Evolutionary conservation across 495 filamentous ascomycete species (phyloP).

Genomic region (Neurospora sp.): DNA sequence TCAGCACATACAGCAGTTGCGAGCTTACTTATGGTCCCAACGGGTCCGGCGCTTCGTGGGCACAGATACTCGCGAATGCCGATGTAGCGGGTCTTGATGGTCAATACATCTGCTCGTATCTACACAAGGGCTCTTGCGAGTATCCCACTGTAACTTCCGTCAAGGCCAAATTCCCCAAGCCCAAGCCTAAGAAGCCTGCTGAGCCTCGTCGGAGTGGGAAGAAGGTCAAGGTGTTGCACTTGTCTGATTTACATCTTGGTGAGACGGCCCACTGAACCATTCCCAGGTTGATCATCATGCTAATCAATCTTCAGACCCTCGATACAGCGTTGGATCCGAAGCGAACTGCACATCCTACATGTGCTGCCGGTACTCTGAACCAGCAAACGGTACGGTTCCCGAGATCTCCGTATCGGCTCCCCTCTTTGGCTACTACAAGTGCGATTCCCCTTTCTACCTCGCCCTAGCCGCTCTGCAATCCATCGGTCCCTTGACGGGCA

Average conservation of each 20-base stretch:
- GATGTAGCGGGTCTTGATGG: constrained; percentile 48
- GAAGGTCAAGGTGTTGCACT: constrained; percentile 48
- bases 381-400: constrained; percentile 4
- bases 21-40: constrained; percentile 33
- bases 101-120: constrained; percentile 45
- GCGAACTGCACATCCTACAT: constrained; percentile 44
- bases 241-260: constrained; percentile 49
- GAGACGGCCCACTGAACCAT: neutral
- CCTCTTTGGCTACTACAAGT: constrained; percentile 44
- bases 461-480: constrained; percentile 48
- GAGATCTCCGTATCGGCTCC: constrained; percentile 38
- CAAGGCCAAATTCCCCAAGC: constrained; percentile 45
- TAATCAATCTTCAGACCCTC: constrained; percentile 32
- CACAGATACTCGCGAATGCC: constrained; percentile 45
- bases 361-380: constrained; percentile 42
- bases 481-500: constrained; percentile 47
- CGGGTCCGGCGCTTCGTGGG: constrained; percentile 46
- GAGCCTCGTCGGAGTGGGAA: constrained; percentile 39
- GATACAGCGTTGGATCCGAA: constrained; percentile 45
- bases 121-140: constrained; percentile 38
- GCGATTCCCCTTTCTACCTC: constrained; percentile 51
- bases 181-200: constrained; percentile 36
- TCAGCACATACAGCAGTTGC: constrained; percentile 35
- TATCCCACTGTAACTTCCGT: constrained; percentile 34
- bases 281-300: neutral